A percentile compares a stretch with the other conserved stretches of the same genome.
phyloP scores from a whole-genome alignment of 2,329 filamentous ascomycete species.

The Aspergillus fumigatus region DNA sequence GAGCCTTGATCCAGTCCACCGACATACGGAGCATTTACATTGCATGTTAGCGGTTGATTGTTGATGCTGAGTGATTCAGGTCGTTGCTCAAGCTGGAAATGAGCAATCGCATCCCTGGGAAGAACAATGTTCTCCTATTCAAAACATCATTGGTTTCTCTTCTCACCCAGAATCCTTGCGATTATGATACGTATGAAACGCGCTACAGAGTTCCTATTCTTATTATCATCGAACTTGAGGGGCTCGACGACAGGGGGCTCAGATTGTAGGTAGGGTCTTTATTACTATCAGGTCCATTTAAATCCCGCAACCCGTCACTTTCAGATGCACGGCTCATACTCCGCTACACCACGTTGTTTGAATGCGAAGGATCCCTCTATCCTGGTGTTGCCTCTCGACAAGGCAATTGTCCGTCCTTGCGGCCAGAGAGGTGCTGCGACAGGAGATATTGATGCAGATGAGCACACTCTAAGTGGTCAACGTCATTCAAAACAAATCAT shows the following conservation, averaged over 20 bases:
- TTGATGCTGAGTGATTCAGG: too few species aligned
- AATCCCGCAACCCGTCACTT: neutral
- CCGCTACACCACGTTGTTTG: neutral
- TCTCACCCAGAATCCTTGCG: neutral
- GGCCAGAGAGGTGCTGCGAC: neutral
- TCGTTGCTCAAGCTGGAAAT: neutral
- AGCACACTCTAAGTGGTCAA: conserved; percentile 8
- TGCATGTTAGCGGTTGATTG: neutral
- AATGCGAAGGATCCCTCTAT: neutral
- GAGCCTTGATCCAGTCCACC: neutral
- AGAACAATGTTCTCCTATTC: neutral
- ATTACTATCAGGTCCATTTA: neutral
- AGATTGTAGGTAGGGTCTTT: neutral
- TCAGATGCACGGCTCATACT: neutral
- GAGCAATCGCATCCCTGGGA: neutral
- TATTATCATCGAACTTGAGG: neutral
- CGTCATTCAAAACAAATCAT: conserved; percentile 19
- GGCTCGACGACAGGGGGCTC: neutral
- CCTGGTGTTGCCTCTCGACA: neutral
- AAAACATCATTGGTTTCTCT: neutral
- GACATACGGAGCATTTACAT: neutral
- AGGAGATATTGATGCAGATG: too few species aligned
- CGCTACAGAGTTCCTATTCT: neutral
- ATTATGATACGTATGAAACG: neutral
- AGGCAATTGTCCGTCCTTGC: too few species aligned